Percentiles rank a stretch among this genome's conserved stretches.
phyloP scores from a whole-genome alignment of 306 rosid species.

The Lathyrus sativus region DNA sequence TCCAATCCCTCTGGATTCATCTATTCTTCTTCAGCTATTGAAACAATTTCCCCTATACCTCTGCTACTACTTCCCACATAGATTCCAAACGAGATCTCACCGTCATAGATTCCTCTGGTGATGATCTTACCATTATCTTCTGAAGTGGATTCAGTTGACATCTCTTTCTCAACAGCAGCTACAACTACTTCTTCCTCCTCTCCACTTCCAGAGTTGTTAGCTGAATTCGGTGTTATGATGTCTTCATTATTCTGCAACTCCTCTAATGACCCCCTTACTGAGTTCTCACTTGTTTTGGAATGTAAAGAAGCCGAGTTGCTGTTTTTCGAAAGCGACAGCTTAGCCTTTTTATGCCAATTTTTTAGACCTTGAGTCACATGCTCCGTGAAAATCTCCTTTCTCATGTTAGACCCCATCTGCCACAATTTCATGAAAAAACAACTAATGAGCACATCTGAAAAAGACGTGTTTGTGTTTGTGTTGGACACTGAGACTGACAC shows the following conservation, averaged over 20 bases:
- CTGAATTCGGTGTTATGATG: neutral
- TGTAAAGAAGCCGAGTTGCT: conserved; percentile 28
- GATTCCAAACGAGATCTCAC: conserved; percentile 63
- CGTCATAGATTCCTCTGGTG: conserved; percentile 49
- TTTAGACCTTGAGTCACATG: conserved; percentile 49
- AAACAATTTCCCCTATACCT: conserved; percentile 45
- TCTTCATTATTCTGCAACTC: conserved; percentile 13
- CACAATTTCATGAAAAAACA: conserved; percentile 8
- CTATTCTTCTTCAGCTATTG: conserved; percentile 54
- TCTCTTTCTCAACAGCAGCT: conserved; percentile 8
- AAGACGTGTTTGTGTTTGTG: too few relatives aligned
- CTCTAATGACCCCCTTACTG: conserved; percentile 14
- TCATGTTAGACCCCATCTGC: conserved; percentile 69
- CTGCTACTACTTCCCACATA: conserved; percentile 35
- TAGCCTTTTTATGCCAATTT: conserved; percentile 59
- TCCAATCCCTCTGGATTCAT: conserved; percentile 8
- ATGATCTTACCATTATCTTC: conserved; percentile 33
- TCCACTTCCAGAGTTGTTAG: conserved; percentile 13
- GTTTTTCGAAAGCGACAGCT: conserved; percentile 38
- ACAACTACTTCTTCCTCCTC: conserved; percentile 22
- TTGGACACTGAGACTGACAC: too few relatives aligned
- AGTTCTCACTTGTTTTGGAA: conserved; percentile 34
- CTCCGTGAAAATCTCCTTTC: conserved; percentile 57
- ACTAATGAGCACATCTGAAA: too few relatives aligned
- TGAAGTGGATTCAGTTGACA: neutral